A percentile compares a stretch with the other conserved stretches of the same genome.
Evolutionary conservation across 176 grass and related monocot species (phyloP).

Genomic region (Miscanthus lutarioriparius): DNA sequence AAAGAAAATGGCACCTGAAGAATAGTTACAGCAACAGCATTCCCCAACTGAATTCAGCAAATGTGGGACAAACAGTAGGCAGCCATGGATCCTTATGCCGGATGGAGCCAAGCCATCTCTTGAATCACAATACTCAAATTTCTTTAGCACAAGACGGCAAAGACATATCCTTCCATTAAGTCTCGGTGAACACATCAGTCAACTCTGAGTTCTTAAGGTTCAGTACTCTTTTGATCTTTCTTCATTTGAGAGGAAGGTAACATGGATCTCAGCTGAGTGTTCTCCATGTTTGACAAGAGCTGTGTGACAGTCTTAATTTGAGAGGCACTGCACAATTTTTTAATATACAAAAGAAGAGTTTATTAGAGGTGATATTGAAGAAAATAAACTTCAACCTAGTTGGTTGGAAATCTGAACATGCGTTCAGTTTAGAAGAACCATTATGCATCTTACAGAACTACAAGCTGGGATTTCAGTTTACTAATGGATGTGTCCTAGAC

Average conservation of each 20-base stretch:
- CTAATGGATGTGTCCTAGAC: background rate
- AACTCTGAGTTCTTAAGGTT: constrained; percentile 27
- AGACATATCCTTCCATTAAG: background rate
- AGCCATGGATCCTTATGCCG: background rate
- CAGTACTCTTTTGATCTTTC: constrained; percentile 35
- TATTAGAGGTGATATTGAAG: constrained; percentile 10
- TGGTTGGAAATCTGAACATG: background rate
- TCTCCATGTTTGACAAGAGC: constrained; percentile 82
- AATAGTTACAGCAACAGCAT: background rate
- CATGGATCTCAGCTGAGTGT: constrained; percentile 57
- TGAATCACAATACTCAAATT: background rate
- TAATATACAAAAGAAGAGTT: constrained; percentile 2
- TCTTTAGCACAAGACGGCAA: background rate
- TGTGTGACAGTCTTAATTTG: constrained; percentile 79
- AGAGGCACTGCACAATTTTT: constrained; percentile 50
- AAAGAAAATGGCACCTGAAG: background rate
- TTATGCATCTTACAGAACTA: background rate
- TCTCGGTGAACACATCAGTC: constrained; percentile 2
- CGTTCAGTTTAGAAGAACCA: background rate
- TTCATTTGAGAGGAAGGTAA: constrained; percentile 1
- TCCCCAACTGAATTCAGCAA: background rate
- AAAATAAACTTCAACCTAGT: constrained; percentile 17
- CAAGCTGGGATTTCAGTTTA: background rate
- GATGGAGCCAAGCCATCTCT: background rate
- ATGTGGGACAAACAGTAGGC: background rate